Evolutionary conservation across 2,329 filamentous ascomycete genomes (phyloP), one percentile per base, ranked within the genome.

Genomic region (Xylaria sp.): DNA sequence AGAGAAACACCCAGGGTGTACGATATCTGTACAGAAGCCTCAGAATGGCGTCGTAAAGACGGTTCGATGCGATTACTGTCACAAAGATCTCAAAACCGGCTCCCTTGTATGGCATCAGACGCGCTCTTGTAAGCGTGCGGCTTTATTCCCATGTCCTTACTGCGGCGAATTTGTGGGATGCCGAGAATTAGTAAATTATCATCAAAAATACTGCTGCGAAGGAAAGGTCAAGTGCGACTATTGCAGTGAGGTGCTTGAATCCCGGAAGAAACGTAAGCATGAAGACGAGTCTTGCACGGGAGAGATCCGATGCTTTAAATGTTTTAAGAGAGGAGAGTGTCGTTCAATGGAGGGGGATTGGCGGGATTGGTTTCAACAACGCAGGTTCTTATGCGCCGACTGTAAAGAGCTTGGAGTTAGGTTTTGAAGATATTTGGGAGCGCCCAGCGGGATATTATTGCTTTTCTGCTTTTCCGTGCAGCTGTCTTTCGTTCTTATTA

Each of bases 1-100:
- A 36, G 33, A 59, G 13, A 57, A 69, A 18, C 69, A 71, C 36
- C 41, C 64, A 20, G 60, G 20, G 5, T 13, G 7, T 20, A 10
- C 31, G 13, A 49, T 46, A 25, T n/a, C 62, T 43, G n/a, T 43
- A 10, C 39, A 10, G 9, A 28, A 31, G 12, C 13, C 48, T 31
- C 46, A 54, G 4, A 13, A n/a, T 52, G 25, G 5, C 1, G 4
- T 13, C 9, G 28, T 23, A 18, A 1, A 49, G 48, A 33, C 33
- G 7, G 36, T 62, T 9, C 46, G 3, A 33, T 68, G 62, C 41
- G 48, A 60, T 9, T 20, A 31, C 13, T 68, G 66, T 7, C 18
- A 20, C 25, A 54, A 33, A 31, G 31, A 18, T 2, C 1, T 54
- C 8, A 25, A 25, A 49, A 2, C 46, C 9, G 20, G 7, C 46